phyloP scores from a whole-genome alignment of 129 eudicot genomes.

The Scalesia atractyloides region DNA sequence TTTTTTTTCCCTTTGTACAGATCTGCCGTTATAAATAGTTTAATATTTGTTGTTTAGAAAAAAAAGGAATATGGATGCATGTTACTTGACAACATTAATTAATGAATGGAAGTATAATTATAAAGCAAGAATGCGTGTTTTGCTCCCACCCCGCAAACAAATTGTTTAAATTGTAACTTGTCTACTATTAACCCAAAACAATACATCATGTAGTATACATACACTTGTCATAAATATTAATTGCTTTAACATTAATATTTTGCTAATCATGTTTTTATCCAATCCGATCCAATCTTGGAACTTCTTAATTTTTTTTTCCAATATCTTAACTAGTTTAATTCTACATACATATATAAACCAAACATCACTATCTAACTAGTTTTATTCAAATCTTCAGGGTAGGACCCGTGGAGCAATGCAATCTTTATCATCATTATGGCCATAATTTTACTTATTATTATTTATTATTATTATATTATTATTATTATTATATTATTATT shows the following conservation, averaged over 20 bases:
- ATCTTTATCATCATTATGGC: not conserved
- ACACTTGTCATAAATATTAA: no score
- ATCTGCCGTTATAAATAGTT: no score
- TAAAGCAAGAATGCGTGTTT: not conserved
- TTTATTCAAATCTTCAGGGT: not conserved
- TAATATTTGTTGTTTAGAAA: not conserved
- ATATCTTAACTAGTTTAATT: no score
- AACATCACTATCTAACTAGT: not conserved
- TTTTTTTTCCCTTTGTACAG: no score
- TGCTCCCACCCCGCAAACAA: not conserved
- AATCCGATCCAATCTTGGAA: no score
- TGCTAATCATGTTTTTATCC: no score
- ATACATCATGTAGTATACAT: no score
- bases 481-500: not conserved
- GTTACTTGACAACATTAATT: no score
- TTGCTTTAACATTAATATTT: no score
- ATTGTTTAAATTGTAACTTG: constrained; percentile 1
- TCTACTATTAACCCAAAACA: not conserved
- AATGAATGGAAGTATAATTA: not conserved
- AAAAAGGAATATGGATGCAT: not conserved
- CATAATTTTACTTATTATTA: not conserved
- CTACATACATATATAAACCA: no score
- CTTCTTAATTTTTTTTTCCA: no score
- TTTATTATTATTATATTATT: not conserved
- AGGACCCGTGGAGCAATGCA: constrained; percentile 1